These are phyloP conservation scores for Heracleum sosnowskyi DNA, from an alignment of 129 eudicot genomes.

Conservation along the genomic window DNA sequence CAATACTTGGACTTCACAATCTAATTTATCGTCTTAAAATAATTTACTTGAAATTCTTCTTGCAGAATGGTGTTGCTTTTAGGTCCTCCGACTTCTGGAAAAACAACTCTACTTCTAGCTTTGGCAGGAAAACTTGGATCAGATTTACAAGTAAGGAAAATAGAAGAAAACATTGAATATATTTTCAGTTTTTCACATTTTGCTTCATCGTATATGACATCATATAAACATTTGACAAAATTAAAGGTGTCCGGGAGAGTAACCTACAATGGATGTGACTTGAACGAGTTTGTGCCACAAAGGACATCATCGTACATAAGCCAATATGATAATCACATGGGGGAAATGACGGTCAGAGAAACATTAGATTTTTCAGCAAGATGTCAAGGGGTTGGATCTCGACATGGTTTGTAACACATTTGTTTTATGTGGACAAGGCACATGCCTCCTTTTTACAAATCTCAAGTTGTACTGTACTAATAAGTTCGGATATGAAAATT, in stretches of 20 bases:
- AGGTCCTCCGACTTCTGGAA: slow-evolving; percentile 89
- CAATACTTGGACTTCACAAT: background rate
- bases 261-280: slow-evolving; percentile 53
- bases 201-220: background rate
- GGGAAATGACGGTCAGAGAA: slow-evolving; percentile 72
- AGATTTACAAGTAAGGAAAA: slow-evolving; percentile 42
- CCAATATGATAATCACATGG: slow-evolving; percentile 59
- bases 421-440: background rate
- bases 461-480: background rate
- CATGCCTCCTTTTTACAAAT: background rate
- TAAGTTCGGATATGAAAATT: slow-evolving; percentile 6
- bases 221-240: background rate
- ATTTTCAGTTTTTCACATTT: background rate
- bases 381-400: slow-evolving; percentile 65
- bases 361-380: slow-evolving; percentile 67
- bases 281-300: slow-evolving; percentile 60
- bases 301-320: slow-evolving; percentile 61
- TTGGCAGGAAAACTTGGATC: slow-evolving; percentile 60
- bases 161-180: background rate
- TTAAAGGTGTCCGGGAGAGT: slow-evolving; percentile 44
- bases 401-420: slow-evolving; percentile 41
- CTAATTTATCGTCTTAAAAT: background rate
- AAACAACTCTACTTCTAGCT: slow-evolving; percentile 70
- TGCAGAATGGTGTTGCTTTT: slow-evolving; percentile 66
- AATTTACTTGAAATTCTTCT: slow-evolving; percentile 6